These are phyloP conservation scores for Mallotus nudiflorus DNA, from an alignment of 345 rosid genomes.

Conservation along the genomic window DNA sequence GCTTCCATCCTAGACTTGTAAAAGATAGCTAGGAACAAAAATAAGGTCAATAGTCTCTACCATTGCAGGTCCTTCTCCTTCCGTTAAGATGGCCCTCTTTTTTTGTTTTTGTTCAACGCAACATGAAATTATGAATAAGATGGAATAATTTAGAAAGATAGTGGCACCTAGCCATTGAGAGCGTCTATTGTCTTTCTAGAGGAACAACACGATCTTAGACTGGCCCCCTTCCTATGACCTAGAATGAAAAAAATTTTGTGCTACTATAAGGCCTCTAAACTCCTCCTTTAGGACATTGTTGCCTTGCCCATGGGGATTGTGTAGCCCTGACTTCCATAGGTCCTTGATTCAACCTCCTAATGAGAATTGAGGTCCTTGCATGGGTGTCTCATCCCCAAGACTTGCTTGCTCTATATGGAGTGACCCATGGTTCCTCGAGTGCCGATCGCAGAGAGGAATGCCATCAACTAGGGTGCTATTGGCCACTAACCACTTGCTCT, in stretches of 20 bases:
- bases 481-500: neutral
- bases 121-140: neutral
- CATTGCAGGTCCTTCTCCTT: too few species aligned
- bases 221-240: conserved; percentile 1
- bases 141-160: neutral
- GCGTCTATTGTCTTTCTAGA: neutral
- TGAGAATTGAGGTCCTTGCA: too few species aligned
- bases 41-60: too few species aligned
- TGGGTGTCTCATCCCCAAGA: too few species aligned
- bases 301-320: too few species aligned
- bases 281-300: too few species aligned
- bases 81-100: too few species aligned
- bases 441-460: neutral
- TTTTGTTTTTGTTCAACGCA: neutral
- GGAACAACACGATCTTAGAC: conserved; percentile 1
- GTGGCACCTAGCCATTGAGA: neutral
- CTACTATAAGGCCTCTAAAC: too few species aligned
- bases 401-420: neutral
- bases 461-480: neutral
- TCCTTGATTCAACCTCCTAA: too few species aligned
- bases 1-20: too few species aligned
- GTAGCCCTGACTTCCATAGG: too few species aligned
- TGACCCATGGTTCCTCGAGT: neutral
- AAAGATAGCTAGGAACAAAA: too few species aligned
- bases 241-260: neutral